Evolutionary conservation across 441 rosid species (phyloP), one percentile per base, ranked within the genome.

Genomic region (Arabidopsis hybrid): DNA sequence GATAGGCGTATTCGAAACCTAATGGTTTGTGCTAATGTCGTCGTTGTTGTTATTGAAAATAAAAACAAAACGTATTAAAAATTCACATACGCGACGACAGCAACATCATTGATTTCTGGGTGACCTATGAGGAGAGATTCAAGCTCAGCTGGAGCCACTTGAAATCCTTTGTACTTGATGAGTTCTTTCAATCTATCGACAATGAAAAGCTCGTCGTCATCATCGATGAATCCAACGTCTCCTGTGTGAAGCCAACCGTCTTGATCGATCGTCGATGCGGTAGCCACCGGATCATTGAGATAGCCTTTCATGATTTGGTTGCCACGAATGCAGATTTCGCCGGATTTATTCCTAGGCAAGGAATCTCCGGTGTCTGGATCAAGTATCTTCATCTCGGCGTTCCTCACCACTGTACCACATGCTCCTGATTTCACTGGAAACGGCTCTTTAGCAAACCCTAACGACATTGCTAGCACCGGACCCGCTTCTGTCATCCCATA

Each of bases 401-500:
- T 92, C 60, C 97, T 78, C 1, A 90, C 88, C 0, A 90, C 96
- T 2, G 97, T 90, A 2, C 97, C 98, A 62, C 97, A 92, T 0
- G 93, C 91, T 7, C 98, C 97, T 0, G 98, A 83, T 73, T 92
- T 92, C 1, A 89, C 79, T 46, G 83, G 87, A 8, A 84, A 78
- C 0, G 95, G 85, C 34, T 92, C 87, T 74, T 92, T 92, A 0
- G 95, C 97, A 21, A 92, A 87, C 1, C 89, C 93, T 65, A 87
- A 47, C 42, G 91, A 85, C 92, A 86, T 85, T 9, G 98, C 73
- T 8, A 92, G 62, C 26, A 86, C 91, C 0, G 93, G 88, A 11
- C 97, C 96, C 2, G 96, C 90, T 78, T 92, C 97, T 5, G 96
- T 92, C 96, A 92, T 90, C 38, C 97, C 97, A 53, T 86, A 92